These are phyloP conservation scores for Gynochthodes officinalis DNA, from an alignment of 257 asterid species.

Conservation along the genomic window DNA sequence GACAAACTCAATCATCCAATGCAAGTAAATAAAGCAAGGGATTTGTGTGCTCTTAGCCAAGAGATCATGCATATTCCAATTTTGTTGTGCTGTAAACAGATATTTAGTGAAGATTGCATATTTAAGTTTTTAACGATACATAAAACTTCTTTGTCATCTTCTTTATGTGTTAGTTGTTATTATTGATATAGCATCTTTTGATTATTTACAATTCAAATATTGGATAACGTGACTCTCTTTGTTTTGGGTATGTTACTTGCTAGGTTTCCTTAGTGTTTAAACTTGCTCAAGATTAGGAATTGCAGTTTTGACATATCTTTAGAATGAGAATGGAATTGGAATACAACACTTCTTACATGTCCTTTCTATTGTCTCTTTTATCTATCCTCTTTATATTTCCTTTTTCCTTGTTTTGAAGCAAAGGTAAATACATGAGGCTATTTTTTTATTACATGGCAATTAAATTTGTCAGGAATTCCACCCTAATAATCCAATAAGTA, in stretches of 20 bases:
- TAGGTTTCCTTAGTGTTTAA: neutral
- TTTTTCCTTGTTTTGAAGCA: too few relatives aligned
- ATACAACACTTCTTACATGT: neutral
- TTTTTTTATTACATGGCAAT: too few relatives aligned
- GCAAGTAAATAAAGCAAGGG: slow-evolving; percentile 65
- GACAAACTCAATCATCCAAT: neutral
- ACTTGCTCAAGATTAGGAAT: neutral
- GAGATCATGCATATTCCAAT: slow-evolving; percentile 68
- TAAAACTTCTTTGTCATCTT: neutral
- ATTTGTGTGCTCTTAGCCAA: slow-evolving; percentile 72
- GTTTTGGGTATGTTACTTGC: neutral
- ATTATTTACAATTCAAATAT: neutral
- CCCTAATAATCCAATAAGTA: too few relatives aligned
- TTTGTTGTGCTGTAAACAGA: slow-evolving; percentile 58
- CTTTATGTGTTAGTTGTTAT: neutral
- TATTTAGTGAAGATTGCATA: slow-evolving; percentile 73
- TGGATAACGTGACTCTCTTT: neutral
- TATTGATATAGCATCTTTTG: neutral
- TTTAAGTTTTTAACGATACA: slow-evolving; percentile 60
- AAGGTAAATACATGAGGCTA: too few relatives aligned
- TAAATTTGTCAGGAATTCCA: too few relatives aligned
- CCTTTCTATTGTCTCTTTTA: too few relatives aligned
- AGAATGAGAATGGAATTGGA: neutral
- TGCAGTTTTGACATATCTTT: neutral
- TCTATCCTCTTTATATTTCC: too few relatives aligned